Conservation (phyloP, 1,284 basidiomycete species). For the Tilletia setariae region DNA sequence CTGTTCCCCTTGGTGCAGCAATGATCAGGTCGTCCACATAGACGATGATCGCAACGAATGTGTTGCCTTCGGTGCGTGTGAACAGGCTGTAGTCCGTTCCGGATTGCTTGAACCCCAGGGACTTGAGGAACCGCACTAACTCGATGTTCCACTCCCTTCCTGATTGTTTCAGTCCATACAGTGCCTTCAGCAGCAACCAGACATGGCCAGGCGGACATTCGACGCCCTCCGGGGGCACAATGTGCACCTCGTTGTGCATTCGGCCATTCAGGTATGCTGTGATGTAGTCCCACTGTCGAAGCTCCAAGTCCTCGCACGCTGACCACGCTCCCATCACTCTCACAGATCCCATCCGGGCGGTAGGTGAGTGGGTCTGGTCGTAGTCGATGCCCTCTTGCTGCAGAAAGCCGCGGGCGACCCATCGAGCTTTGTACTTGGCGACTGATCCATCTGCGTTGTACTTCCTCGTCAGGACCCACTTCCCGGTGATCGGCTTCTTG, state of each 20-base stretch:
- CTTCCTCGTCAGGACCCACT: conserved; percentile 57
- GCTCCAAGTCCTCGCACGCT: conserved; percentile 47
- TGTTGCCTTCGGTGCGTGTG: not conserved
- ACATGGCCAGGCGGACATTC: not conserved
- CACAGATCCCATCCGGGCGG: conserved; percentile 54
- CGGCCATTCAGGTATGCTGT: conserved; percentile 53
- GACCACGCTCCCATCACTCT: conserved; percentile 55
- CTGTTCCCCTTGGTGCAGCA: not conserved
- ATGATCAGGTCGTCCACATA: not conserved
- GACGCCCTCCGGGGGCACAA: conserved; percentile 51
- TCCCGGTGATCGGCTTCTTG: conserved; percentile 39
- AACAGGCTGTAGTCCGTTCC: not conserved
- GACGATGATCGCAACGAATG: not conserved
- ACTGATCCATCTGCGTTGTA: conserved; percentile 50
- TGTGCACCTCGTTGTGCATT: conserved; percentile 57
- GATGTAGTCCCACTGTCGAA: conserved; percentile 57
- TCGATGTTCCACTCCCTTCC: not conserved
- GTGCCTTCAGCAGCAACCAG: not conserved
- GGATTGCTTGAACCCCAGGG: not conserved
- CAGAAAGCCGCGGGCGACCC: conserved; percentile 58
- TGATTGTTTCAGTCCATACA: not conserved
- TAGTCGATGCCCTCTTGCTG: conserved; percentile 58
- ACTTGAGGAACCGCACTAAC: not conserved
- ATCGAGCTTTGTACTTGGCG: conserved; percentile 53
- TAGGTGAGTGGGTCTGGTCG: conserved; percentile 57